A percentile compares a stretch with the other conserved stretches of the same genome.
phyloP scores from a whole-genome alignment of 2,329 filamentous ascomycete genomes.

The Nakataea oryzae region DNA sequence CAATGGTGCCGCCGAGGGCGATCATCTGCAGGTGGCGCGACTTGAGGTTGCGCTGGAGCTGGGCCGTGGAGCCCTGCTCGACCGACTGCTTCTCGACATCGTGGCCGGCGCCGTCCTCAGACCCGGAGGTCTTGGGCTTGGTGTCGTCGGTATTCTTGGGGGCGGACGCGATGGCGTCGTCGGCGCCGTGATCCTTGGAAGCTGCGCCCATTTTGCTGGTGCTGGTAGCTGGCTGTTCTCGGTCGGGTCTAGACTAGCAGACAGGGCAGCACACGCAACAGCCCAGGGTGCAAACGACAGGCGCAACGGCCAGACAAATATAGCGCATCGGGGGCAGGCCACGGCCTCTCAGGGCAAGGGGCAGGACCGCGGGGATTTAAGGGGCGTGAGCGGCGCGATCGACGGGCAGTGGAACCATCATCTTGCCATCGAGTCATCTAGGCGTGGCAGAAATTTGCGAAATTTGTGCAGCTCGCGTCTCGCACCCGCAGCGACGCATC shows the following conservation, averaged over 20 bases:
- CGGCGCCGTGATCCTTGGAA: not conserved
- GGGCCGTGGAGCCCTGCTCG: conserved; percentile 1
- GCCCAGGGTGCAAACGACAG: too few species aligned
- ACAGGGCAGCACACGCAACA: too few species aligned
- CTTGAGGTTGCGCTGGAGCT: conserved; percentile 42
- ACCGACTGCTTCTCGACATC: conserved; percentile 3
- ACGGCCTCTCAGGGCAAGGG: too few species aligned
- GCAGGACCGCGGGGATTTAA: not conserved
- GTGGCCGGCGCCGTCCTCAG: not conserved
- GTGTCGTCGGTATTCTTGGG: not conserved
- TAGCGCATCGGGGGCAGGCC: too few species aligned
- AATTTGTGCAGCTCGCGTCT: not conserved
- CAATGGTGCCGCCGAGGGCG: conserved; percentile 49
- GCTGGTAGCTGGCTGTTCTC: too few species aligned
- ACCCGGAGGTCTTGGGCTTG: not conserved
- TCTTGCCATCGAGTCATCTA: not conserved
- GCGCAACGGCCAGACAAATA: too few species aligned
- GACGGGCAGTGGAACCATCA: not conserved
- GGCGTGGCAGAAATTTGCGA: not conserved
- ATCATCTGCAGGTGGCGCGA: conserved; percentile 60
- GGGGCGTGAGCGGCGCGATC: not conserved
- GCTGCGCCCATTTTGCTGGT: not conserved
- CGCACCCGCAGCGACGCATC: not conserved
- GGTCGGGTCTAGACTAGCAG: too few species aligned
- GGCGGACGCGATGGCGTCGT: conserved; percentile 7